Evolutionary conservation across 306 rosid genomes (phyloP).

Genomic region (Notholithocarpus densiflorus): DNA sequence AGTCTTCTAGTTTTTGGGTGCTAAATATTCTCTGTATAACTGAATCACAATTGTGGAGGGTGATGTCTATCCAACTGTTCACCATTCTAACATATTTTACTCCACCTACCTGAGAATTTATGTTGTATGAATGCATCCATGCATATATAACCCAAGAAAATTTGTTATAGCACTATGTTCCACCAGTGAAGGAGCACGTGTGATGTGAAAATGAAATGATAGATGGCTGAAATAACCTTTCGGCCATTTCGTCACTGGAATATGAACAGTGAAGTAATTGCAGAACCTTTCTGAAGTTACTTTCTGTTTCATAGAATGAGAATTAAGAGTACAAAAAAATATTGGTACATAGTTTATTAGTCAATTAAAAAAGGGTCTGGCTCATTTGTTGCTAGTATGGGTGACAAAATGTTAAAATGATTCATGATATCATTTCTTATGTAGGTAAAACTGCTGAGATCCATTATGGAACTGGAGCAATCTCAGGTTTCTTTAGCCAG

Average conservation of each 20-base stretch:
- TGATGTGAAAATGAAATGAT: background rate
- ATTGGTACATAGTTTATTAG: background rate
- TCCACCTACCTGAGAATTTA: background rate
- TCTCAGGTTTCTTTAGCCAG: conserved; percentile 43
- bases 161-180: background rate
- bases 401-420: background rate
- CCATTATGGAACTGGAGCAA: conserved; percentile 45
- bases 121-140: background rate
- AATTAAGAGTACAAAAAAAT: background rate
- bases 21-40: background rate
- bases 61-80: background rate
- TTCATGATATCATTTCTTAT: background rate
- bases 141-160: background rate
- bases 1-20: background rate
- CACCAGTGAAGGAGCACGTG: background rate
- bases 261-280: background rate
- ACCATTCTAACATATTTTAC: background rate
- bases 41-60: background rate
- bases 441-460: conserved; percentile 39
- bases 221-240: background rate
- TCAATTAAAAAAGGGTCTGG: background rate
- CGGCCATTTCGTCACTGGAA: background rate
- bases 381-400: background rate
- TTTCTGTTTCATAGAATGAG: background rate
- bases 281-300: background rate